These are phyloP conservation scores for Amanita exitialis DNA, from an alignment of 768 basidiomycete genomes.

Conservation along the genomic window DNA sequence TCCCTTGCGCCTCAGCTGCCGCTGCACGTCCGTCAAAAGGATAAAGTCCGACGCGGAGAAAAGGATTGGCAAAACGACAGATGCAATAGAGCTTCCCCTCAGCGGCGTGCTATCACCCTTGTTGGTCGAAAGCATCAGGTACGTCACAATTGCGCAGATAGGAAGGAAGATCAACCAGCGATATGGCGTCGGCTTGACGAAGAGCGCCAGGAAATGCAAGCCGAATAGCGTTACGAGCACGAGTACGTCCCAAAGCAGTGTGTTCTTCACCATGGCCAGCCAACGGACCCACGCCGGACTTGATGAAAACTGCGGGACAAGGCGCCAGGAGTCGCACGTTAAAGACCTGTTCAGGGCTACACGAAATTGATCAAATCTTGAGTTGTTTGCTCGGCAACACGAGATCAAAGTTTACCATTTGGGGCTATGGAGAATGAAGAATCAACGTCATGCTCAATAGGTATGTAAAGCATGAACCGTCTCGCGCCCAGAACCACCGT, in stretches of 20 bases:
- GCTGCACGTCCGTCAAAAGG: slow-evolving; percentile 9
- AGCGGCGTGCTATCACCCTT: not conserved
- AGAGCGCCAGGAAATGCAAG: slow-evolving; percentile 6
- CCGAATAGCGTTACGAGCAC: slow-evolving; percentile 1
- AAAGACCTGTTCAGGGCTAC: slow-evolving; percentile 5
- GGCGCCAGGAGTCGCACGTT: slow-evolving; percentile 5
- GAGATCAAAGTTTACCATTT: slow-evolving; percentile 6
- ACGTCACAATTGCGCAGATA: slow-evolving; percentile 2
- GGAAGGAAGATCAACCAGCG: slow-evolving; percentile 8
- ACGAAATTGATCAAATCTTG: slow-evolving; percentile 6
- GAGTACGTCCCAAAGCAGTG: not conserved
- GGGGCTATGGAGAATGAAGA: not conserved
- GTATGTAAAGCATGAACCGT: not conserved
- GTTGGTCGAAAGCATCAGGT: slow-evolving; percentile 5
- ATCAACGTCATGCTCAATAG: slow-evolving; percentile 2
- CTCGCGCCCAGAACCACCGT: not conserved
- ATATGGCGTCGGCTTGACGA: slow-evolving; percentile 7
- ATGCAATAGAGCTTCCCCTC: slow-evolving; percentile 6
- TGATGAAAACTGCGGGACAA: slow-evolving; percentile 1
- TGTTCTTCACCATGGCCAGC: not conserved
- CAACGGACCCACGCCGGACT: not conserved
- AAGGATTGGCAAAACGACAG: slow-evolving; percentile 1
- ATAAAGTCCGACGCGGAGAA: slow-evolving; percentile 9
- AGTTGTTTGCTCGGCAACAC: slow-evolving; percentile 1
- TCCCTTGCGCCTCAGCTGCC: slow-evolving; percentile 5